A percentile compares a stretch with the other conserved stretches of the same genome.
phyloP scores from a whole-genome alignment of 2,329 filamentous ascomycete genomes.

The Rhexocercosporidium sp. region DNA sequence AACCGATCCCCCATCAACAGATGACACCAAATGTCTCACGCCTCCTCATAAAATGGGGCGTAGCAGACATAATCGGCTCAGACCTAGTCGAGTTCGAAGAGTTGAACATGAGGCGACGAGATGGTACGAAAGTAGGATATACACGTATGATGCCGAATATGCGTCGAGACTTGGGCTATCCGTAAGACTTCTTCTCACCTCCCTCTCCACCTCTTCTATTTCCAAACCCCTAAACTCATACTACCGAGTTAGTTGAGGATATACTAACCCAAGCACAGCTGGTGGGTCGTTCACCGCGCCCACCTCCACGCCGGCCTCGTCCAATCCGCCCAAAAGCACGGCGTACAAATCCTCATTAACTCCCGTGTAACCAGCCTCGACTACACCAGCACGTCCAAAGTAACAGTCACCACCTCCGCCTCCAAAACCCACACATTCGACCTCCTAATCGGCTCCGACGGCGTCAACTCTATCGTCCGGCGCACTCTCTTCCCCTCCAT shows the following conservation, averaged over 20 bases:
- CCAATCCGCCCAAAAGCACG: slow-evolving; percentile 44
- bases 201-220: neutral
- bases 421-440: slow-evolving; percentile 43
- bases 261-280: slow-evolving; percentile 27
- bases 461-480: slow-evolving; percentile 47
- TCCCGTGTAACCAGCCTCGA: slow-evolving; percentile 44
- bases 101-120: slow-evolving; percentile 24
- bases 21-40: slow-evolving; percentile 30
- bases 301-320: slow-evolving; percentile 51
- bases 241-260: neutral
- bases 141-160: slow-evolving; percentile 24
- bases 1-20: neutral
- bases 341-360: slow-evolving; percentile 46
- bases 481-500: slow-evolving; percentile 47
- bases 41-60: slow-evolving; percentile 27
- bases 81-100: slow-evolving; percentile 27
- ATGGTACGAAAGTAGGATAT: slow-evolving; percentile 27
- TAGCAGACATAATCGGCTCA: slow-evolving; percentile 22
- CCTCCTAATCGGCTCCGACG: slow-evolving; percentile 47
- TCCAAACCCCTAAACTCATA: neutral
- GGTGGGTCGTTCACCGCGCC: slow-evolving; percentile 53
- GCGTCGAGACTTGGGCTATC: slow-evolving; percentile 10
- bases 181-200: neutral
- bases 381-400: slow-evolving; percentile 34
- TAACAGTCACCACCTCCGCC: slow-evolving; percentile 41